Conservation (phyloP, 164 flowering plant species). For the Santalum album region DNA sequence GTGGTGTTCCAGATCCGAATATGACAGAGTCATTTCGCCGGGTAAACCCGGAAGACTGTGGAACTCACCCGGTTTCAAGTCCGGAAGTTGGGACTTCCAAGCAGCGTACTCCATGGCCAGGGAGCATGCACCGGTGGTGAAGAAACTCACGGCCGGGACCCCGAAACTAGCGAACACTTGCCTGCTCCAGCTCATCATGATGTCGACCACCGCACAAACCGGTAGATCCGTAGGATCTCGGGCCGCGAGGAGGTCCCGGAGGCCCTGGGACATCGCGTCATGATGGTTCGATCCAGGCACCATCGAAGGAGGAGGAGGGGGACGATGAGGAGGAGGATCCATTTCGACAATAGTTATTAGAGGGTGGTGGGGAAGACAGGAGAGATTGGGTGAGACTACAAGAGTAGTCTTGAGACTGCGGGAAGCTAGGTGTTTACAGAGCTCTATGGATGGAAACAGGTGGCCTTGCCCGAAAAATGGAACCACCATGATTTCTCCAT, state of each 20-base stretch:
- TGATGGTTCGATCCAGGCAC: slow-evolving; percentile 7
- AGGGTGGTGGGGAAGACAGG: slow-evolving; percentile 5
- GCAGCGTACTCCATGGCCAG: slow-evolving; percentile 37
- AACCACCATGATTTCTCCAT: neutral
- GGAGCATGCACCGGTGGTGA: slow-evolving; percentile 52
- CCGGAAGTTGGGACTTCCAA: slow-evolving; percentile 26
- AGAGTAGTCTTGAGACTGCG: neutral
- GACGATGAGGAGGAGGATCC: slow-evolving; percentile 14
- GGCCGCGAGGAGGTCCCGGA: slow-evolving; percentile 16
- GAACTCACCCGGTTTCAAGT: slow-evolving; percentile 24
- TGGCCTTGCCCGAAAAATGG: slow-evolving; percentile 1
- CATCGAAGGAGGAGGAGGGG: slow-evolving; percentile 10
- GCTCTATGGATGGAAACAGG: slow-evolving; percentile 1
- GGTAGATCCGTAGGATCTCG: slow-evolving; percentile 16
- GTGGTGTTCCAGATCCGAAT: slow-evolving; percentile 19
- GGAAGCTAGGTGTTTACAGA: neutral
- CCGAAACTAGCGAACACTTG: slow-evolving; percentile 21
- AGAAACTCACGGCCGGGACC: slow-evolving; percentile 31
- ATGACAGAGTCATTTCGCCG: slow-evolving; percentile 24
- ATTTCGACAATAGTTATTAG: slow-evolving; percentile 20
- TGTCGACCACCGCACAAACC: slow-evolving; percentile 38
- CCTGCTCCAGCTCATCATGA: slow-evolving; percentile 36
- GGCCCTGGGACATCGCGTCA: slow-evolving; percentile 4
- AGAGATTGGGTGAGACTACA: neutral
- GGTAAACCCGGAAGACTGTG: slow-evolving; percentile 38